phyloP scores from a whole-genome alignment of 108 stramenopile genomes.

The Fragilaria radians region DNA sequence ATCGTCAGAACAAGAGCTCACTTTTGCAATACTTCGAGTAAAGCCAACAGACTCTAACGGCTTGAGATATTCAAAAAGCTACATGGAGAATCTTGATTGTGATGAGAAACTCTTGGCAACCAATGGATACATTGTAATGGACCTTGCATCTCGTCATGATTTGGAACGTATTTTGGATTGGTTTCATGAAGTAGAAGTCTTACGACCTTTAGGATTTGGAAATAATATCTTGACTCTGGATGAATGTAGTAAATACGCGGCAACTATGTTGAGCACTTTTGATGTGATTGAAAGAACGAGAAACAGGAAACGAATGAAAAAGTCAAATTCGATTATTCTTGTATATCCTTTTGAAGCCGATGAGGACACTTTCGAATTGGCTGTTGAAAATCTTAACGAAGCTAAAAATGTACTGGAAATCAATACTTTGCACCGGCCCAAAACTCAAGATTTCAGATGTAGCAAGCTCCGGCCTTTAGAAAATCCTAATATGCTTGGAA shows the following conservation, averaged over 20 bases:
- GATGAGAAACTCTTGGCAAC: background rate
- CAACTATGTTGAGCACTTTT: constrained; percentile 12
- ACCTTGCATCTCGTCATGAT: constrained; percentile 32
- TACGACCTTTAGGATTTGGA: background rate
- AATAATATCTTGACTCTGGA: background rate
- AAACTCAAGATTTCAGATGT: constrained; percentile 1
- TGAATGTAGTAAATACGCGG: constrained; percentile 16
- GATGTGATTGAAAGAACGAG: constrained; percentile 12
- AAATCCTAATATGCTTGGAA: background rate
- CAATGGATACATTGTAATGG: constrained; percentile 32
- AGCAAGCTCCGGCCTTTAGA: background rate
- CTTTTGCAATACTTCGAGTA: background rate
- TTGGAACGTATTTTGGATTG: constrained; percentile 20
- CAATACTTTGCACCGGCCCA: too few relatives aligned
- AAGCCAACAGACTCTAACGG: background rate
- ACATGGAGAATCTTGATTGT: background rate
- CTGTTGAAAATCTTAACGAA: constrained; percentile 5
- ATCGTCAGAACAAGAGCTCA: background rate
- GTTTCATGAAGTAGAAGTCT: constrained; percentile 5
- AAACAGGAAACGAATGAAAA: background rate
- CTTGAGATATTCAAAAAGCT: background rate
- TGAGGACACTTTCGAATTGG: background rate
- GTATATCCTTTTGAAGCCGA: background rate
- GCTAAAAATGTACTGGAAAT: background rate
- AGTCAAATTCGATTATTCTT: background rate